phyloP scores from a whole-genome alignment of 495 filamentous ascomycete genomes.

The Penicillium dipodomyicola region DNA sequence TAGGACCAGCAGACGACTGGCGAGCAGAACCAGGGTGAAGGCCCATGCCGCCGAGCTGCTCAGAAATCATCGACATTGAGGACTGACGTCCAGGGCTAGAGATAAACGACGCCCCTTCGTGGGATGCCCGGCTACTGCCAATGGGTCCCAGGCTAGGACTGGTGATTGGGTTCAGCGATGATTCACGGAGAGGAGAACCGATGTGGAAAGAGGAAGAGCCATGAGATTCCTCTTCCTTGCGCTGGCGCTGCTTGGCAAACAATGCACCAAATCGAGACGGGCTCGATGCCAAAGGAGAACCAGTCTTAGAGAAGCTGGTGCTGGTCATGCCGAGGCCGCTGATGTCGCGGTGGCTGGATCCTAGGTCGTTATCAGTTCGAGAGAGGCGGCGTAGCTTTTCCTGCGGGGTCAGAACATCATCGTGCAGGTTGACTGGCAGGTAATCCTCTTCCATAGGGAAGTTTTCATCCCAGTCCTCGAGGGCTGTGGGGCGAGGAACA shows the following conservation, averaged over 20 bases:
- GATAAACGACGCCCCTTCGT: constrained; percentile 61
- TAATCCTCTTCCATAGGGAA: constrained; percentile 94
- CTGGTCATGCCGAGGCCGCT: constrained; percentile 61
- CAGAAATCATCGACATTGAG: constrained; percentile 66
- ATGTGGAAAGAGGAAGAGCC: constrained; percentile 76
- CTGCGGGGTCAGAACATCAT: constrained; percentile 89
- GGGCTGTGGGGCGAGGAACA: constrained; percentile 60
- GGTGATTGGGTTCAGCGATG: constrained; percentile 53
- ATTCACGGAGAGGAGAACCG: constrained; percentile 91
- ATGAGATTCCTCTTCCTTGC: constrained; percentile 68
- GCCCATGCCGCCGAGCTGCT: constrained; percentile 57
- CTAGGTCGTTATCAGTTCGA: constrained; percentile 62
- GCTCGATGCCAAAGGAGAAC: constrained; percentile 75
- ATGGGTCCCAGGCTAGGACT: constrained; percentile 67
- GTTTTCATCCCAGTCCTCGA: constrained; percentile 77
- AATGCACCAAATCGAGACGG: constrained; percentile 84
- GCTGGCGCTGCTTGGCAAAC: constrained; percentile 70
- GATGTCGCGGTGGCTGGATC: constrained; percentile 57
- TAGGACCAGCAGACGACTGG: constrained; percentile 26
- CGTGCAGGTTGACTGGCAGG: constrained; percentile 79
- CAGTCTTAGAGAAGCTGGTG: constrained; percentile 67
- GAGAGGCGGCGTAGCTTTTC: constrained; percentile 85
- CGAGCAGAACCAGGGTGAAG: constrained; percentile 49
- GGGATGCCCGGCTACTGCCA: constrained; percentile 46
- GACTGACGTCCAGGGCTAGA: constrained; percentile 65